phyloP scores from a whole-genome alignment of 345 rosid species.

The Boechera divaricarpa region DNA sequence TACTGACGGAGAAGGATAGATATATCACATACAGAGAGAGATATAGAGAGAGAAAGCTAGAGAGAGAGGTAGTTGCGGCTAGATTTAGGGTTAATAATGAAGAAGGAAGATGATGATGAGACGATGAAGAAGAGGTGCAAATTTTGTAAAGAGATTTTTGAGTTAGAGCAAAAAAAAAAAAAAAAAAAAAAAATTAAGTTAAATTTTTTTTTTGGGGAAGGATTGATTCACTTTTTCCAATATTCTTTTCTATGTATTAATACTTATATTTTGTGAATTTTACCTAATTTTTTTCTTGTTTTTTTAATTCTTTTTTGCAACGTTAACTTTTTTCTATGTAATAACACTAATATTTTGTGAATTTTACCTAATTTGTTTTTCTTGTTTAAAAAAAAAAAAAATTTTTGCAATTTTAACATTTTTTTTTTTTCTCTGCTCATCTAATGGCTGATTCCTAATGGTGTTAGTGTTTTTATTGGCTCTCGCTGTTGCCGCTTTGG shows the following conservation, averaged over 20 bases:
- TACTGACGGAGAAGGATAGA: neutral
- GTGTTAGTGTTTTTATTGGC: constrained; percentile 20
- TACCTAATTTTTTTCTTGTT: no score
- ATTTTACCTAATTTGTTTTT: neutral
- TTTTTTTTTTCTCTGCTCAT: neutral
- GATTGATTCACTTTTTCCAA: constrained; percentile 19
- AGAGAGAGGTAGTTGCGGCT: constrained; percentile 43
- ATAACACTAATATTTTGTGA: neutral
- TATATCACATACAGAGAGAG: neutral
- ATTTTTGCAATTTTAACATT: constrained; percentile 39
- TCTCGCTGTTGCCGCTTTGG: constrained; percentile 27
- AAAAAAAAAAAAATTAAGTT: neutral
- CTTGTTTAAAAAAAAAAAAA: neutral
- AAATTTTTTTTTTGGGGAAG: constrained; percentile 27
- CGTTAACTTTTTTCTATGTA: neutral
- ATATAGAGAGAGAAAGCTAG: constrained; percentile 10
- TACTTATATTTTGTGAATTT: neutral
- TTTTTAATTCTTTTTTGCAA: no score
- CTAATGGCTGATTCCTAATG: neutral
- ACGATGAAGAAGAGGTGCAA: constrained; percentile 42
- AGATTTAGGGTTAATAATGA: constrained; percentile 45
- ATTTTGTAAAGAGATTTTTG: constrained; percentile 35
- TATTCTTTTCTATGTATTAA: neutral
- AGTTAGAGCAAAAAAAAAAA: neutral
- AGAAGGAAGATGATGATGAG: constrained; percentile 42